A percentile compares a stretch with the other conserved stretches of the same genome.
phyloP scores from a whole-genome alignment of 2,329 filamentous ascomycete species.

The Epichloe festucae region DNA sequence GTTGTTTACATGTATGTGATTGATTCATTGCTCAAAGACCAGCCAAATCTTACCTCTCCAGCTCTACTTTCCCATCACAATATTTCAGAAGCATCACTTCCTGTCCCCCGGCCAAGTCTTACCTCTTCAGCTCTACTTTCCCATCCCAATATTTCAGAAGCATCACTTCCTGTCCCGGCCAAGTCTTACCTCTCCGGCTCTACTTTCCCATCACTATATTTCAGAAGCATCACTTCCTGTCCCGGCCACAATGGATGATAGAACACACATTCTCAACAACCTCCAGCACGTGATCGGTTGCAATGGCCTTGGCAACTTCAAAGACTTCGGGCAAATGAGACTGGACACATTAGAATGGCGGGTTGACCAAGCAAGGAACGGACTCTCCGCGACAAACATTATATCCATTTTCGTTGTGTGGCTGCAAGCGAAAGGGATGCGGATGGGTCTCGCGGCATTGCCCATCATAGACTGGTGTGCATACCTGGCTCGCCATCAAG shows the following conservation, averaged over 20 bases:
- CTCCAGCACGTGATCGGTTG: slow-evolving; percentile 13
- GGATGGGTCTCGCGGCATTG: neutral
- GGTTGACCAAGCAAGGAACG: slow-evolving; percentile 4
- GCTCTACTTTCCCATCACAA: neutral
- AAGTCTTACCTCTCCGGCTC: neutral
- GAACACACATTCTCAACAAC: slow-evolving; percentile 8
- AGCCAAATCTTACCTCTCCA: neutral
- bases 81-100: neutral
- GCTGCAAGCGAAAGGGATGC: slow-evolving; percentile 12
- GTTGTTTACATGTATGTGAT: too few relatives aligned
- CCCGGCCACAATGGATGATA: slow-evolving; percentile 11
- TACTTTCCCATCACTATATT: neutral
- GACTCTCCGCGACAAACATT: slow-evolving; percentile 8
- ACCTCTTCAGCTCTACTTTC: neutral
- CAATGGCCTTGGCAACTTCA: slow-evolving; percentile 10
- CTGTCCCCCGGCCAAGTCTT: neutral
- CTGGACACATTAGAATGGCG: slow-evolving; percentile 13
- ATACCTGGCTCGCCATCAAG: neutral
- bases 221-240: neutral
- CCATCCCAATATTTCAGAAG: neutral
- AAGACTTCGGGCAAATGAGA: slow-evolving; percentile 13
- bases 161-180: neutral
- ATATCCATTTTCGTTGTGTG: slow-evolving; percentile 15
- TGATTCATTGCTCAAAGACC: neutral
- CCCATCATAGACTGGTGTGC: slow-evolving; percentile 3